Conservation (phyloP, 768 basidiomycete genomes). For the button mushroom (Agaricus bisporus) region DNA sequence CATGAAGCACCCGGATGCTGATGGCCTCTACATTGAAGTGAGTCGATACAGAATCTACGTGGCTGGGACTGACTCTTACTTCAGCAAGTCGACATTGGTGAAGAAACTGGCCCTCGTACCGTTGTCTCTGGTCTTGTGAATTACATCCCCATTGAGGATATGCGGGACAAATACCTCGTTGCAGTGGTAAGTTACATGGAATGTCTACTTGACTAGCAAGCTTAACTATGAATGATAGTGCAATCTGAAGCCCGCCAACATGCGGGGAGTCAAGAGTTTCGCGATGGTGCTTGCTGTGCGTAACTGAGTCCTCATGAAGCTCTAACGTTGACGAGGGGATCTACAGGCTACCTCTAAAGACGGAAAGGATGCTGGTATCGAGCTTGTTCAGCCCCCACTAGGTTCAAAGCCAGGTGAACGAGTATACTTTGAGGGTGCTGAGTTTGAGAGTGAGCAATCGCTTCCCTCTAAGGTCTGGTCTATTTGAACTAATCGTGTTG, state of each 20-base stretch:
- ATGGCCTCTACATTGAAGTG: conserved; percentile 94
- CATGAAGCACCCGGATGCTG: conserved; percentile 94
- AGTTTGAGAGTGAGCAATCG: conserved; percentile 63
- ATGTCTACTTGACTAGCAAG: not conserved
- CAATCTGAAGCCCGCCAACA: conserved; percentile 92
- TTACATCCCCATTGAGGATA: conserved; percentile 93
- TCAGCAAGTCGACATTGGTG: conserved; percentile 93
- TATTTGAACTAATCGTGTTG: not conserved
- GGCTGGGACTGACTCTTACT: conserved; percentile 11
- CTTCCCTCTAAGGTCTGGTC: not conserved
- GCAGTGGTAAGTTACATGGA: conserved; percentile 57
- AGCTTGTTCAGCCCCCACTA: conserved; percentile 84
- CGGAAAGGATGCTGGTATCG: conserved; percentile 85
- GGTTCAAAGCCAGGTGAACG: conserved; percentile 87
- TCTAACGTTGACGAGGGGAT: conserved; percentile 1
- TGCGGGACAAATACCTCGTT: conserved; percentile 77
- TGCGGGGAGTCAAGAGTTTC: conserved; percentile 97
- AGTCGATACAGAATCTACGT: conserved; percentile 10
- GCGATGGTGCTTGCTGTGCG: conserved; percentile 95
- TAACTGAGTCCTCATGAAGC: not conserved
- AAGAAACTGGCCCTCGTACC: conserved; percentile 90
- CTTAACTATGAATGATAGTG: conserved; percentile 38
- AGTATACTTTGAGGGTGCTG: conserved; percentile 90
- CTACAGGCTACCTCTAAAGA: conserved; percentile 83
- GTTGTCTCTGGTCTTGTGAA: conserved; percentile 97